phyloP scores from a whole-genome alignment of 1,284 basidiomycete genomes.

The Bjerkandera adusta region DNA sequence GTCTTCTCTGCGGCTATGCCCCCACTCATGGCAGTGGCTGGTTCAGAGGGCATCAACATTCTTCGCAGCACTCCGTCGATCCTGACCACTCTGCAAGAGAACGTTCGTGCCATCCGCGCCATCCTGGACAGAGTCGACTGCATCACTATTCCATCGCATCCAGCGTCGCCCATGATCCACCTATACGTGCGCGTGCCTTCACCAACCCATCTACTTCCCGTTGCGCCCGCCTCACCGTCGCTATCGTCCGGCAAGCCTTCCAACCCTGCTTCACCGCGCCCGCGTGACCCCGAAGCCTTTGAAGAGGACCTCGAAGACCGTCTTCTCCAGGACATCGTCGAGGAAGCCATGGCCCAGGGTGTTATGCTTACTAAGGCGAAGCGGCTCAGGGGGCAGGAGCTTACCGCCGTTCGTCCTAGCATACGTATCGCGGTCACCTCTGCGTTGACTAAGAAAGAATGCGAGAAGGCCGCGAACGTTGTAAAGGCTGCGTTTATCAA shows the following conservation, averaged over 20 bases:
- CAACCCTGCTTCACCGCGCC: slow-evolving; percentile 41
- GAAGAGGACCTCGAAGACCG: slow-evolving; percentile 74
- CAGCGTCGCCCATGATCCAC: slow-evolving; percentile 86
- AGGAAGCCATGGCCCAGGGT: slow-evolving; percentile 75
- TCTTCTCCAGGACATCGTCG: slow-evolving; percentile 85
- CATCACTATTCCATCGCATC: slow-evolving; percentile 83
- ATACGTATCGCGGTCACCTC: slow-evolving; percentile 82
- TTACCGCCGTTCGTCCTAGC: slow-evolving; percentile 80
- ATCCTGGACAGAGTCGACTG: slow-evolving; percentile 81
- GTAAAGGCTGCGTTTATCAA: slow-evolving; percentile 78
- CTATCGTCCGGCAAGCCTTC: slow-evolving; percentile 33
- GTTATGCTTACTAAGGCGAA: slow-evolving; percentile 84
- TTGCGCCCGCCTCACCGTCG: slow-evolving; percentile 31
- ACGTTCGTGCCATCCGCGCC: slow-evolving; percentile 72
- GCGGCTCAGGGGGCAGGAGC: slow-evolving; percentile 79
- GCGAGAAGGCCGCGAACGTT: slow-evolving; percentile 81
- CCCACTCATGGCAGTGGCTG: slow-evolving; percentile 84
- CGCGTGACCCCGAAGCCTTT: slow-evolving; percentile 45
- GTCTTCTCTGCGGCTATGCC: slow-evolving; percentile 98
- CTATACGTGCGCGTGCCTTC: slow-evolving; percentile 56
- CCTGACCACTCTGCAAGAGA: slow-evolving; percentile 77
- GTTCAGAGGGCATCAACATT: slow-evolving; percentile 81
- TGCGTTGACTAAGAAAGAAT: slow-evolving; percentile 85
- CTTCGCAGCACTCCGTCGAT: slow-evolving; percentile 75
- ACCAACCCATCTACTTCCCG: slow-evolving; percentile 34